Conservation (phyloP, 78 protist species). For the Pigoraptor vietnamica region DNA sequence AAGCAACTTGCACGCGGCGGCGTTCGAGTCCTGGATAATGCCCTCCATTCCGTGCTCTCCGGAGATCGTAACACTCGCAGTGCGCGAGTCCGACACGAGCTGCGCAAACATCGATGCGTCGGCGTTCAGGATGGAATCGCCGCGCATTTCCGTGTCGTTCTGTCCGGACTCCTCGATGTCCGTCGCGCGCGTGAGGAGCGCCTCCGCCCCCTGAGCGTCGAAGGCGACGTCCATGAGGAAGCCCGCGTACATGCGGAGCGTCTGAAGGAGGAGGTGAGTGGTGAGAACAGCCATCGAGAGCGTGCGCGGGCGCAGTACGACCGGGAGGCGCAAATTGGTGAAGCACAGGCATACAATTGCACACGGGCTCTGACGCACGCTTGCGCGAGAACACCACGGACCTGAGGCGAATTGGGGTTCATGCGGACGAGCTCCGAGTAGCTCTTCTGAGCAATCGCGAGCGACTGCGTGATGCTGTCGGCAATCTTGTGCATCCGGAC, state of each 20-base stretch:
- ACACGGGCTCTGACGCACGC: too few relatives aligned
- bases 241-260: neutral
- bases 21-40: neutral
- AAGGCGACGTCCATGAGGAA: neutral
- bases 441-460: neutral
- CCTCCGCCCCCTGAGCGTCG: neutral
- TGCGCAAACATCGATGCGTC: neutral
- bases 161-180: neutral
- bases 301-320: too few relatives aligned
- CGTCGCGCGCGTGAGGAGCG: neutral
- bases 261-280: neutral
- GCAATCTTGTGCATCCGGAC: neutral
- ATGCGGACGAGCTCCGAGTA: neutral
- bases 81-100: neutral
- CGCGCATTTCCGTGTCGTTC: neutral
- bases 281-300: too few relatives aligned
- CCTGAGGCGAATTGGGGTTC: neutral
- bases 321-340: too few relatives aligned
- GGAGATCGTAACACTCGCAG: neutral
- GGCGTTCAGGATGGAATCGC: too few relatives aligned
- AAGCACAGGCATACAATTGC: too few relatives aligned
- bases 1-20: neutral
- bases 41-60: neutral
- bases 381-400: too few relatives aligned
- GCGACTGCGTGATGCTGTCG: too few relatives aligned